Evolutionary conservation across 2,329 filamentous ascomycete genomes (phyloP), one percentile per base, ranked within the genome.

Genomic region (Ceratocystis variospora): DNA sequence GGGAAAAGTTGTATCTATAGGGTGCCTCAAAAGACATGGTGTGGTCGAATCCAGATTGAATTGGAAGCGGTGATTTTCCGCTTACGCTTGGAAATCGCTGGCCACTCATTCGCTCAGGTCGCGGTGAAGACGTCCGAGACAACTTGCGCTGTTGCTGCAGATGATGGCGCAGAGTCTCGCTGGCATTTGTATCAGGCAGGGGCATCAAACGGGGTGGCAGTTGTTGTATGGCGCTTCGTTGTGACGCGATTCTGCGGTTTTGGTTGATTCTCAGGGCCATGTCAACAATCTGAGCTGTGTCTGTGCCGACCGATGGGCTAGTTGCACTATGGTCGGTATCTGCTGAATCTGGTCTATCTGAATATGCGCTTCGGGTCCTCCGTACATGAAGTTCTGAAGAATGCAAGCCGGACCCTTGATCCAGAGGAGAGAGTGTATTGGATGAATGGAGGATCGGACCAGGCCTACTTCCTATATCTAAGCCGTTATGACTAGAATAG

Each of bases 251-350:
- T 72, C 84, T 84, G 70, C 85, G 84, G 72, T 87, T 89, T 75
- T 96, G 90, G 77, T 89, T 96, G 62, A 97, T 76, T 70, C 87
- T 94, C 71, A 97, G 77, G 1, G 93, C 93, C 83, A 97, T 89
- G 72, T 91, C 91, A 53, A 97, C 90, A 69, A 97, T 95, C 74
- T 96, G 89, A 3, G 87, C 84, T 6, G 92, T 88, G 72, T 96
- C 92, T 64, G 68, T 46, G 22, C 70, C 46, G 7, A 59, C 12
- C 2, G 22, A 59, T 59, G 55, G 55, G 19, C 55, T 25, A 8
- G 17, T 59, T 37, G 55, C 12, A 15, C 55, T 37, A 37, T 57
- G 55, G 68, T 69, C 28, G 71, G 70, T 46, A 71, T 71, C 41
- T 68, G 67, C n/a, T 71, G 70, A 55, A 70, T 72, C 62, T 71